phyloP scores from a whole-genome alignment of 176 grass and related monocot genomes.

The Carex parvula region DNA sequence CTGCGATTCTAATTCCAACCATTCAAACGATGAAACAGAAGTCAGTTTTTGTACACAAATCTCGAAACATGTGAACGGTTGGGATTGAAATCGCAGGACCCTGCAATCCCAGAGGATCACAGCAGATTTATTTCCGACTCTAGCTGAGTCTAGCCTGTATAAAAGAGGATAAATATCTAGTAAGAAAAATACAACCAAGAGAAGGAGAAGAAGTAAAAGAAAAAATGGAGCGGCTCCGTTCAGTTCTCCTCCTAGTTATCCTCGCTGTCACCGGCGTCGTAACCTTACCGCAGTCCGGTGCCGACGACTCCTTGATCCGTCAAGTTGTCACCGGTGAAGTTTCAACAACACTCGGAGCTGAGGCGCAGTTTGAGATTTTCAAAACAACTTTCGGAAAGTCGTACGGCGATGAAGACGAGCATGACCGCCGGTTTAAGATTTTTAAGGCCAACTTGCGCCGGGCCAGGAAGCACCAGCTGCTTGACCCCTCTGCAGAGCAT shows the following conservation, averaged over 20 bases:
- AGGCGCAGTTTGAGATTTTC: constrained; percentile 73
- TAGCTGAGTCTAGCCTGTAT: neutral
- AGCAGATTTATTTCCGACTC: no score
- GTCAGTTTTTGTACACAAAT: no score
- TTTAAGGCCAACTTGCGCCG: constrained; percentile 62
- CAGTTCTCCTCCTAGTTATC: neutral
- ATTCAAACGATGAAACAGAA: no score
- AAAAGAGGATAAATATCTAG: constrained; percentile 10
- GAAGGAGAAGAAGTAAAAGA: neutral
- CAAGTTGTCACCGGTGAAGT: constrained; percentile 49
- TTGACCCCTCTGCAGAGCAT: constrained; percentile 75
- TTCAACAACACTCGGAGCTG: constrained; percentile 44
- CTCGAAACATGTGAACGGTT: no score
- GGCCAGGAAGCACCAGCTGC: constrained; percentile 60
- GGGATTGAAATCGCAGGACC: no score
- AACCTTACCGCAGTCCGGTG: neutral
- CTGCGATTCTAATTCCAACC: no score
- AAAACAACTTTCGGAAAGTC: constrained; percentile 47
- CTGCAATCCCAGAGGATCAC: no score
- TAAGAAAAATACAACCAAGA: neutral
- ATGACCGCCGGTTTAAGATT: constrained; percentile 46
- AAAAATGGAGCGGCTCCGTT: constrained; percentile 41
- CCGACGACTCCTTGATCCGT: constrained; percentile 55
- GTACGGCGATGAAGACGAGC: constrained; percentile 55
- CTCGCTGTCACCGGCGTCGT: neutral